Evolutionary conservation across 139 green algal genomes (phyloP), one percentile per base, ranked within the genome.

Genomic region (Coelastrella sp.): DNA sequence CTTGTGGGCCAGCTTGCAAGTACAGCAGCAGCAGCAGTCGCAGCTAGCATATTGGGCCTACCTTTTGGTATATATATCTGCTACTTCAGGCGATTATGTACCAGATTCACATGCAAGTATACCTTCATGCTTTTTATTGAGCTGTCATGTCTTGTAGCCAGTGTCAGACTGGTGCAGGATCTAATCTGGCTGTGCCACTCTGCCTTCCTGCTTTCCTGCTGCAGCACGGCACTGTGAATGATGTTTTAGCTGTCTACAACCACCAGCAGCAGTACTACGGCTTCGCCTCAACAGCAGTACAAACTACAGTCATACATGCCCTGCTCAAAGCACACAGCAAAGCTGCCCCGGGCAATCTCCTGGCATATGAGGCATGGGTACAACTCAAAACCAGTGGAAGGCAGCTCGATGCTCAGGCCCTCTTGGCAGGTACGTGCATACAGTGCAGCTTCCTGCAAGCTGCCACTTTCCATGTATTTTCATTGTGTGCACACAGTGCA

Each of bases 321-420:
- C 73, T 90, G 73, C 73, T 90, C 24, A 90, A 90, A 73, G 85
- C 85, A 57, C 74, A 74, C 57, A 65, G 56, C 20, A 90, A n/a
- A 25, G 85, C 57, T 6, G 6, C 27, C 73, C 85, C 85, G 4
- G 85, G 85, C 24, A 68, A 57, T 8, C 58, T 70, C 27, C 25
- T 90, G 56, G 85, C 85, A 0, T 94, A 95, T 56, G 68, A 94
- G 82, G 91, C 95, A 25, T 97, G 95, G 95, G 19, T 58, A 24
- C 90, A 95, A 88, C 88, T 97, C 85, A 65, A 88, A 57, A 84
- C 56, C 60, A 83, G 65, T 22, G 75, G 84, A 0, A 56, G 80
- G 65, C 49, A 80, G 27, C 83, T 96, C 84, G 94, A 97, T 59
- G 90, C 82, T 6, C 87, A 85, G 35, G 94, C 95, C 4, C 94